Conservation (phyloP, 352 stramenopile species). For the Phytophthora foliorum region DNA sequence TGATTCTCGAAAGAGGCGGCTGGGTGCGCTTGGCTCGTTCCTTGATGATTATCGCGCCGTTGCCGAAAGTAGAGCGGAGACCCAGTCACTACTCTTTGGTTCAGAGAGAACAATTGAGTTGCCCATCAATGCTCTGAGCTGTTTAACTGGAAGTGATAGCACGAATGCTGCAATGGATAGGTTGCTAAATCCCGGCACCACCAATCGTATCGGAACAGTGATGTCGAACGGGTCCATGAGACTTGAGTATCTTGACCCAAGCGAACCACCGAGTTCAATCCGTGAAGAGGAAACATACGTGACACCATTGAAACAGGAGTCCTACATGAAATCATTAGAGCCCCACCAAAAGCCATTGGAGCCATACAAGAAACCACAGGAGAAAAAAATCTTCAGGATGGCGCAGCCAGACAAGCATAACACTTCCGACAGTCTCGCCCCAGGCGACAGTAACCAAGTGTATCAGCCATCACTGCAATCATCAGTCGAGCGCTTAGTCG, state of each 20-base stretch:
- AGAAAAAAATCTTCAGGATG: constrained; percentile 1
- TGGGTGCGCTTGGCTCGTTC: constrained; percentile 35
- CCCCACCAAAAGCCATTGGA: background rate
- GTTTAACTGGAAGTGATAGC: constrained; percentile 24
- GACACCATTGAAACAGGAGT: constrained; percentile 9
- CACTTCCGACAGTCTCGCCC: constrained; percentile 14
- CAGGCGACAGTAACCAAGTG: constrained; percentile 18
- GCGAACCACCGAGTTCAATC: constrained; percentile 39
- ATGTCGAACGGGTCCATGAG: constrained; percentile 51
- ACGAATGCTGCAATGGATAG: constrained; percentile 38
- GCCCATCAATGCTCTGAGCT: constrained; percentile 29
- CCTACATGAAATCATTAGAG: background rate
- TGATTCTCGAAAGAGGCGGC: constrained; percentile 20
- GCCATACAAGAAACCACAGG: background rate
- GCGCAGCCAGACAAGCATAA: constrained; percentile 18
- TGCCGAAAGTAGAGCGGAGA: constrained; percentile 25
- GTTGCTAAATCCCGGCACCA: constrained; percentile 34
- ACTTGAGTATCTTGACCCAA: constrained; percentile 49
- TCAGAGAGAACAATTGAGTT: constrained; percentile 40
- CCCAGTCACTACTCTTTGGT: constrained; percentile 36
- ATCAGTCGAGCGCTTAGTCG: constrained; percentile 21
- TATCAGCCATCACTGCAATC: constrained; percentile 17
- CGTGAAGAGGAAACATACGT: constrained; percentile 21
- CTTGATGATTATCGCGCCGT: constrained; percentile 40
- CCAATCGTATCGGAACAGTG: constrained; percentile 30